Evolutionary conservation across 169 alveolate genomes (phyloP).

Genomic region (Plasmodium cynomolgi): DNA sequence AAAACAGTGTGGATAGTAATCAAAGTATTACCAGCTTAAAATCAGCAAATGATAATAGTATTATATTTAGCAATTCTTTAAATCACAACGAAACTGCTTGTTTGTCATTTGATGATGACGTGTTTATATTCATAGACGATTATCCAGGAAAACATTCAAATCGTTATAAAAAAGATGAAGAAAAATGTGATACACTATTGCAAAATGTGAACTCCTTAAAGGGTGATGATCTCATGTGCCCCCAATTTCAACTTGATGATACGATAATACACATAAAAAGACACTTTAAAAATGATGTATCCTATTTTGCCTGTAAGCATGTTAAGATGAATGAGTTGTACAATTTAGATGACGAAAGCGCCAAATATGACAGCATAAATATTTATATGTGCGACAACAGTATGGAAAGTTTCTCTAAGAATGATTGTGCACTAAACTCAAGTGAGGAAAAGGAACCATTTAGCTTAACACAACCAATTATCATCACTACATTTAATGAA

Average conservation of each 20-base stretch:
- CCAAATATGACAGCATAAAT: constrained; percentile 49
- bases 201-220: constrained; percentile 27
- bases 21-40: constrained; percentile 18
- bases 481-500: constrained; percentile 1
- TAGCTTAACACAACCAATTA: constrained; percentile 14
- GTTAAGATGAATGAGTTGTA: constrained; percentile 24
- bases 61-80: constrained; percentile 70
- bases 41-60: constrained; percentile 46
- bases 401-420: constrained; percentile 17
- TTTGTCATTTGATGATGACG: constrained; percentile 73
- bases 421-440: background rate
- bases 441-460: constrained; percentile 16
- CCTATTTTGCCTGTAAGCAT: constrained; percentile 71
- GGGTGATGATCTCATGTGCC: constrained; percentile 1
- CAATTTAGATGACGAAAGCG: constrained; percentile 45
- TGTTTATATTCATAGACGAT: constrained; percentile 43
- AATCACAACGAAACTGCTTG: constrained; percentile 11
- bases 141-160: constrained; percentile 28
- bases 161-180: constrained; percentile 11
- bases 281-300: constrained; percentile 40
- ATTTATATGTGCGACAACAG: constrained; percentile 46
- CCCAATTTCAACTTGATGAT: constrained; percentile 6
- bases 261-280: constrained; percentile 69
- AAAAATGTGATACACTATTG: constrained; percentile 9
- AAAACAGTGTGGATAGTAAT: constrained; percentile 7